These are phyloP conservation scores for Trichoderma atroviride DNA, from an alignment of 2,329 filamentous ascomycete genomes.

Conservation along the genomic window DNA sequence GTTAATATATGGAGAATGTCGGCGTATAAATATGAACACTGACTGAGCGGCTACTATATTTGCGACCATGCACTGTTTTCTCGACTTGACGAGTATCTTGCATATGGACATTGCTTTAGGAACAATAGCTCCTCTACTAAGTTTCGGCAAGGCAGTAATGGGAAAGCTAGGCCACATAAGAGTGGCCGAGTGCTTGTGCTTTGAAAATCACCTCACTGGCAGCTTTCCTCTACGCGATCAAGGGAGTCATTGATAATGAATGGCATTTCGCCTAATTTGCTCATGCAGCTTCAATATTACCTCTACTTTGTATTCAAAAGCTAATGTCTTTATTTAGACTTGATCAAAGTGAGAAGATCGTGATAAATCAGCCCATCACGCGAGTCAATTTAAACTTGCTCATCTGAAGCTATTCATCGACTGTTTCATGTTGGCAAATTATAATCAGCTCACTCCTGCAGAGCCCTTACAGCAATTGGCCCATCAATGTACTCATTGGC, in stretches of 20 bases:
- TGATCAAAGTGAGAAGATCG: not conserved
- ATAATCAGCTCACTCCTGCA: not conserved
- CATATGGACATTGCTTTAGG: not conserved
- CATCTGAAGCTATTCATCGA: not conserved
- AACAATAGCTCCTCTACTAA: not conserved
- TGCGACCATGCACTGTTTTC: not conserved
- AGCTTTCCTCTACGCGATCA: not conserved
- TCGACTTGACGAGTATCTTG: not conserved
- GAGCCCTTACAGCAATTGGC: not conserved
- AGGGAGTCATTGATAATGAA: not conserved
- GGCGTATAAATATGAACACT: not conserved
- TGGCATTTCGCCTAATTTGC: not conserved
- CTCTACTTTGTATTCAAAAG: not conserved
- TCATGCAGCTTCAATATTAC: not conserved
- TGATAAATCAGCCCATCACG: not conserved
- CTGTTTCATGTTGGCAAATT: not conserved
- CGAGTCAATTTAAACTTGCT: not conserved
- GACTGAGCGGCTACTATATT: not conserved
- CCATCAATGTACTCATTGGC: not conserved
- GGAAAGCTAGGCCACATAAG: not conserved
- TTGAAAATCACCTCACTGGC: not conserved
- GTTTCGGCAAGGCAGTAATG: too few species aligned
- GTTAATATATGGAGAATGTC: not conserved
- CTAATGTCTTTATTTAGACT: conserved; percentile 6
- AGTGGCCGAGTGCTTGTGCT: not conserved